A percentile compares a stretch with the other conserved stretches of the same genome.
Conservation (phyloP, 768 basidiomycete genomes). For the Royoungia palumana region DNA sequence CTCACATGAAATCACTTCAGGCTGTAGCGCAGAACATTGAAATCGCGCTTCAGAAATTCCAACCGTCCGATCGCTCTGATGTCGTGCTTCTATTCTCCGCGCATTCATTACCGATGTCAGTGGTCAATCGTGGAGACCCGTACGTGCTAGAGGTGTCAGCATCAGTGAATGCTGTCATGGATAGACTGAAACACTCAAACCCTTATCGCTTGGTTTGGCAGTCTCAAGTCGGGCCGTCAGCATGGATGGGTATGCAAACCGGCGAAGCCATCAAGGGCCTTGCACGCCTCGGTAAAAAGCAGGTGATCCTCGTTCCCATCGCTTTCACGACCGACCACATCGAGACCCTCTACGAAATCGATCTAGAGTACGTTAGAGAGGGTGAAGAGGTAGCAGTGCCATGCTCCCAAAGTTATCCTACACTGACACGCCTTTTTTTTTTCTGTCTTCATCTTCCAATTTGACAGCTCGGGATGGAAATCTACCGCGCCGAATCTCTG, state of each 20-base stretch:
- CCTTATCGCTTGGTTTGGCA: conserved; percentile 98
- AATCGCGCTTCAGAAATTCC: conserved; percentile 74
- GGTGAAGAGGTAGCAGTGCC: conserved; percentile 68
- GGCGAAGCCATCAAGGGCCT: conserved; percentile 86
- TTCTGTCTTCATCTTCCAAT: conserved; percentile 4
- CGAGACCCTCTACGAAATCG: conserved; percentile 95
- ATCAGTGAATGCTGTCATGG: conserved; percentile 92
- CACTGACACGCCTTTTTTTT: conserved; percentile 1
- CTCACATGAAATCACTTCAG: conserved; percentile 37
- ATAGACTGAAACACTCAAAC: conserved; percentile 70
- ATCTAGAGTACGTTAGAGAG: conserved; percentile 90
- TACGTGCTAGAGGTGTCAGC: conserved; percentile 95
- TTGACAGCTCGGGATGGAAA: conserved; percentile 83
- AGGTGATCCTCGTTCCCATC: conserved; percentile 84
- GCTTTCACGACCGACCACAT: conserved; percentile 99
- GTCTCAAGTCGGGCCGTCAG: conserved; percentile 92
- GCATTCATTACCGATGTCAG: conserved; percentile 96
- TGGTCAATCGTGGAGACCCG: conserved; percentile 98
- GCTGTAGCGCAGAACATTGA: conserved; percentile 89
- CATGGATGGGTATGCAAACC: conserved; percentile 99
- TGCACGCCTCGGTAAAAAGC: conserved; percentile 71
- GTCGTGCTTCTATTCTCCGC: conserved; percentile 92
- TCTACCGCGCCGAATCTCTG: conserved; percentile 83
- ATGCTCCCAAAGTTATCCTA: not conserved
- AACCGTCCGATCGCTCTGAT: conserved; percentile 63